Evolutionary conservation across 257 asterid genomes (phyloP).

Genomic region (Salvia rosmarinus): DNA sequence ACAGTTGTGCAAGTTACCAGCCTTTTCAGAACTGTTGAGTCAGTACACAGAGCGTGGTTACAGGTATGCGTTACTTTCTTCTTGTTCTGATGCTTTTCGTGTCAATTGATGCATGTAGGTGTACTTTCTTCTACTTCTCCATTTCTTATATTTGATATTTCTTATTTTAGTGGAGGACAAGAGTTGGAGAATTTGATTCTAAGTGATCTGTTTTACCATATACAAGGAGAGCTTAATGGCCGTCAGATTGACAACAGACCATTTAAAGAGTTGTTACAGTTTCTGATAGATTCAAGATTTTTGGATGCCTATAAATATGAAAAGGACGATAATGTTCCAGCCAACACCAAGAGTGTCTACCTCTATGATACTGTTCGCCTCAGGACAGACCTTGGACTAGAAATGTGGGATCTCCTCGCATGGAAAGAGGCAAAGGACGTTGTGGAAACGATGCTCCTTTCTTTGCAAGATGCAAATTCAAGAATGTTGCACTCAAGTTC

Average conservation of each 20-base stretch:
- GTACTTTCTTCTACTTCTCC: constrained; percentile 19
- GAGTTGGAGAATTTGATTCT: constrained; percentile 70
- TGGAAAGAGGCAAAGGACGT: constrained; percentile 72
- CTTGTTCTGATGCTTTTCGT: constrained; percentile 11
- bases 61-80: constrained; percentile 54
- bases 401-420: constrained; percentile 71
- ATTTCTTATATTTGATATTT: constrained; percentile 31
- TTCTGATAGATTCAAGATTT: constrained; percentile 62
- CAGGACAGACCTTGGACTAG: constrained; percentile 70
- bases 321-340: constrained; percentile 50
- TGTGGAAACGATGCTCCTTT: constrained; percentile 68
- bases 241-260: constrained; percentile 71
- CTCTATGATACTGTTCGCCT: constrained; percentile 65
- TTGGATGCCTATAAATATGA: constrained; percentile 59
- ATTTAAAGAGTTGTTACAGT: constrained; percentile 81
- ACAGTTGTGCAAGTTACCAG: constrained; percentile 77
- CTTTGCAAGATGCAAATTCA: constrained; percentile 64
- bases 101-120: constrained; percentile 13
- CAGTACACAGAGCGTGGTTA: constrained; percentile 75
- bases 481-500: constrained; percentile 54
- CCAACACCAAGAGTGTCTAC: constrained; percentile 42
- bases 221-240: constrained; percentile 94
- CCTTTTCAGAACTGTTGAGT: constrained; percentile 65
- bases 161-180: constrained; percentile 66
- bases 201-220: constrained; percentile 80